Conservation (phyloP, 2,329 filamentous ascomycete species). For the Simplicillium sp. region DNA sequence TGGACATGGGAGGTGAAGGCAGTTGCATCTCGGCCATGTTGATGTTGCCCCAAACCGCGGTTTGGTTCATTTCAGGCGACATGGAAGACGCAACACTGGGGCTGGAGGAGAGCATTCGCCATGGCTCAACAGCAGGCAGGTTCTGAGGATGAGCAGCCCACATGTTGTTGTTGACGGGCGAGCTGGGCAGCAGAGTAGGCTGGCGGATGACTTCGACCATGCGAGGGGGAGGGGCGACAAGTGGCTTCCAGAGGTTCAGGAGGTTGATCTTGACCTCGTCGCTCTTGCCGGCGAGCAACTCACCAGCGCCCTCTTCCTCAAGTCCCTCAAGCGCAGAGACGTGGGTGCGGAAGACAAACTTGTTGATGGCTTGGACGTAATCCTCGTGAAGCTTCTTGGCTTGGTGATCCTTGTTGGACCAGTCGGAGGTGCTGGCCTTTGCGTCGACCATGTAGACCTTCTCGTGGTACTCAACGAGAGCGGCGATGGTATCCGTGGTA, state of each 20-base stretch:
- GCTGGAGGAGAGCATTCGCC: constrained; percentile 86
- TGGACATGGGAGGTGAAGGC: constrained; percentile 70
- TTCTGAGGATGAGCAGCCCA: constrained; percentile 62
- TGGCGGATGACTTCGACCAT: constrained; percentile 85
- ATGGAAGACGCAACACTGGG: constrained; percentile 65
- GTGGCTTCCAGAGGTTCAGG: constrained; percentile 74
- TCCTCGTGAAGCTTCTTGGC: constrained; percentile 96
- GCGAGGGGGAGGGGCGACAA: constrained; percentile 78
- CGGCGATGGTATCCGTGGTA: constrained; percentile 86
- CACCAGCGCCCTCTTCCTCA: constrained; percentile 91
- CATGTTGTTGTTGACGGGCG: constrained; percentile 62
- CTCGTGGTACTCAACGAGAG: constrained; percentile 91
- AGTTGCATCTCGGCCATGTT: constrained; percentile 64
- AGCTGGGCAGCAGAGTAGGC: constrained; percentile 76
- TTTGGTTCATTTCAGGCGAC: constrained; percentile 28
- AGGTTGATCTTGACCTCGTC: constrained; percentile 89
- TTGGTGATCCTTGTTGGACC: constrained; percentile 93
- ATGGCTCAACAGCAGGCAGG: constrained; percentile 68
- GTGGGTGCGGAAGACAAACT: constrained; percentile 87
- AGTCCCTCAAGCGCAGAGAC: constrained; percentile 86
- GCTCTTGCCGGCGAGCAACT: constrained; percentile 82
- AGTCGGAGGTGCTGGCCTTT: constrained; percentile 82
- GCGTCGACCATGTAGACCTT: constrained; percentile 88
- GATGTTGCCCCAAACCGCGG: constrained; percentile 66
- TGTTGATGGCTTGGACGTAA: constrained; percentile 94